phyloP scores from a whole-genome alignment of 2,329 filamentous ascomycete species.

The Fusarium palustre region DNA sequence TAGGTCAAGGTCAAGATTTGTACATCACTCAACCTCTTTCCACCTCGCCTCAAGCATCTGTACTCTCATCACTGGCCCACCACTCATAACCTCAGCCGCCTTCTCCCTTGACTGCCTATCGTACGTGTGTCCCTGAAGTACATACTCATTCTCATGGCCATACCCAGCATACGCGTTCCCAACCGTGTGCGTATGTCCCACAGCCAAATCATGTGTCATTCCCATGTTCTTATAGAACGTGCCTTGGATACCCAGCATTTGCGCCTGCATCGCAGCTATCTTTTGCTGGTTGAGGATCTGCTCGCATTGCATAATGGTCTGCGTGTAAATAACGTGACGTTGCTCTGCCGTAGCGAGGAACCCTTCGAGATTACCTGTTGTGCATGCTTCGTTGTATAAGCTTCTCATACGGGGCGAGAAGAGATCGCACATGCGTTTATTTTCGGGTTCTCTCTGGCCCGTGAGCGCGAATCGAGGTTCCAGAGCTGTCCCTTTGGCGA shows the following conservation, averaged over 20 bases:
- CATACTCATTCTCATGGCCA: slow-evolving; percentile 49
- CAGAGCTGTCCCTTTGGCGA: slow-evolving; percentile 46
- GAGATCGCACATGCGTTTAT: slow-evolving; percentile 51
- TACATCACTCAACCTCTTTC: slow-evolving; percentile 51
- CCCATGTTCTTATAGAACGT: slow-evolving; percentile 46
- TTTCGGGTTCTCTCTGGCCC: slow-evolving; percentile 31
- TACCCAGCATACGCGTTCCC: slow-evolving; percentile 49
- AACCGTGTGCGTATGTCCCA: slow-evolving; percentile 46
- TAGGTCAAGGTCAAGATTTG: background rate
- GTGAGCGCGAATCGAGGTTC: slow-evolving; percentile 49
- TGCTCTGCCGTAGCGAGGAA: slow-evolving; percentile 46
- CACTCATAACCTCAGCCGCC: slow-evolving; percentile 22
- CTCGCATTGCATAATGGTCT: slow-evolving; percentile 47
- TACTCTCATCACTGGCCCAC: slow-evolving; percentile 36
- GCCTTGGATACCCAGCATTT: slow-evolving; percentile 45
- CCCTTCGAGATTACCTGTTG: slow-evolving; percentile 34
- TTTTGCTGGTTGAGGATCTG: slow-evolving; percentile 46
- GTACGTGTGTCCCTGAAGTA: slow-evolving; percentile 48
- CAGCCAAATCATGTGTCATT: slow-evolving; percentile 9
- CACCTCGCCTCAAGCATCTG: slow-evolving; percentile 50
- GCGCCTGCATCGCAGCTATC: slow-evolving; percentile 44
- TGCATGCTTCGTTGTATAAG: slow-evolving; percentile 50
- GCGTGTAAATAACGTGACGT: slow-evolving; percentile 47
- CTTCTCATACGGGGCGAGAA: slow-evolving; percentile 54
- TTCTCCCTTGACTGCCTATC: slow-evolving; percentile 47